A percentile compares a stretch with the other conserved stretches of the same genome.
Conservation (phyloP, 331 rosid genomes). For the Quercus tomentella region DNA sequence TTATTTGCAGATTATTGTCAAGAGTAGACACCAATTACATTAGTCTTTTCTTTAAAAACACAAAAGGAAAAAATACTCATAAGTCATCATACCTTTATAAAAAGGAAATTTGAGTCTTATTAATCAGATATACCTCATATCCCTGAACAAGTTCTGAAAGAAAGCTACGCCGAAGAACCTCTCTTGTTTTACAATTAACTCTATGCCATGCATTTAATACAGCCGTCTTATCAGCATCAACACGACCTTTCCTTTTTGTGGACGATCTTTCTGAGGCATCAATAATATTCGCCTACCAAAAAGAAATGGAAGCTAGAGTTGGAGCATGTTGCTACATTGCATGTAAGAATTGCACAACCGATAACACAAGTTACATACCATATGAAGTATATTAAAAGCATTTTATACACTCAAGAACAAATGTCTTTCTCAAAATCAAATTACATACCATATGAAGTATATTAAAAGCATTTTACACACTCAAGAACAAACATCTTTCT, state of each 20-base stretch:
- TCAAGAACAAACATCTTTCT: background rate
- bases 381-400: background rate
- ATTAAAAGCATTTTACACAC: background rate
- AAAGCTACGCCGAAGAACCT: conserved; percentile 84
- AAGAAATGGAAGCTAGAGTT: conserved; percentile 16
- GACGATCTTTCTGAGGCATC: conserved; percentile 38
- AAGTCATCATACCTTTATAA: background rate
- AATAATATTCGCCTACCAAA: conserved; percentile 59
- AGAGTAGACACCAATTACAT: background rate
- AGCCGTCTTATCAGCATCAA: conserved; percentile 62
- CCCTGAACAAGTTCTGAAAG: conserved; percentile 65
- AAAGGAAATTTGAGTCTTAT: background rate
- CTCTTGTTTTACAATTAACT: conserved; percentile 76
- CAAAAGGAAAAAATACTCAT: background rate
- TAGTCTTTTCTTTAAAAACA: background rate
- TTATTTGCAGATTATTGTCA: background rate
- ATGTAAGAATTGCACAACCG: background rate
- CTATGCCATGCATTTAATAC: conserved; percentile 60
- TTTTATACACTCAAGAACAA: background rate
- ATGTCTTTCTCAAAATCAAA: background rate
- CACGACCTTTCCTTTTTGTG: conserved; percentile 45
- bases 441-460: background rate
- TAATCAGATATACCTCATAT: conserved; percentile 63
- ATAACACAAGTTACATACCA: background rate
- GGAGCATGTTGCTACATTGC: background rate